Conservation (phyloP, 352 stramenopile genomes). For the Albugo candida region DNA sequence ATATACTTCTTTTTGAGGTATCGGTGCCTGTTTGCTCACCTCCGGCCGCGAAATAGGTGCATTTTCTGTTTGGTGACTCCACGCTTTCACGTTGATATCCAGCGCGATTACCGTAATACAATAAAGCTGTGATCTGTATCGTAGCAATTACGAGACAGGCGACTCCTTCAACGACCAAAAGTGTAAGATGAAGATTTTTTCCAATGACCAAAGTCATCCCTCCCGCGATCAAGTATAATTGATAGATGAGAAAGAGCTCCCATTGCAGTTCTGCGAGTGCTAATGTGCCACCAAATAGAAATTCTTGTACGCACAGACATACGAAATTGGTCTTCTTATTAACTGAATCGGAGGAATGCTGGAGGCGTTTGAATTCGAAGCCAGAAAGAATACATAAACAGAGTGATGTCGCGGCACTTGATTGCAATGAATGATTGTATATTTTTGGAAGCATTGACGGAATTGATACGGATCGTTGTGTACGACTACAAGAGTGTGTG, state of each 20-base stretch:
- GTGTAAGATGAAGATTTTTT: slow-evolving; percentile 29
- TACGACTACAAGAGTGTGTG: too few species aligned
- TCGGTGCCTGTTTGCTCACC: too few species aligned
- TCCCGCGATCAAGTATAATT: slow-evolving; percentile 36
- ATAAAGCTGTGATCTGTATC: slow-evolving; percentile 23
- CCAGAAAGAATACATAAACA: neutral
- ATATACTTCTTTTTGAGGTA: too few species aligned
- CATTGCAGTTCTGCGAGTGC: slow-evolving; percentile 35
- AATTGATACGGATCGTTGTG: too few species aligned
- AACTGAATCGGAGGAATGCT: slow-evolving; percentile 11
- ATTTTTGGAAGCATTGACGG: too few species aligned
- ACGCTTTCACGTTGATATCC: too few species aligned
- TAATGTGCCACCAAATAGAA: slow-evolving; percentile 37
- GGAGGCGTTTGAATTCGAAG: slow-evolving; percentile 26
- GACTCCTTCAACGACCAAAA: slow-evolving; percentile 30
- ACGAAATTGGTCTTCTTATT: slow-evolving; percentile 36
- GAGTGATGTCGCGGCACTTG: too few species aligned
- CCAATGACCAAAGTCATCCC: slow-evolving; percentile 40
- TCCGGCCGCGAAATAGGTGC: too few species aligned
- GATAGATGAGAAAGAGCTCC: slow-evolving; percentile 59
- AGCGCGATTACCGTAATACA: neutral
- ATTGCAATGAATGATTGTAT: too few species aligned
- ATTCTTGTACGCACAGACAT: slow-evolving; percentile 52
- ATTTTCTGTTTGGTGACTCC: too few species aligned
- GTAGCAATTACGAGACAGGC: slow-evolving; percentile 24